These are phyloP conservation scores for Alternaria sp. DNA, from an alignment of 2,329 filamentous ascomycete genomes.

Conservation along the genomic window DNA sequence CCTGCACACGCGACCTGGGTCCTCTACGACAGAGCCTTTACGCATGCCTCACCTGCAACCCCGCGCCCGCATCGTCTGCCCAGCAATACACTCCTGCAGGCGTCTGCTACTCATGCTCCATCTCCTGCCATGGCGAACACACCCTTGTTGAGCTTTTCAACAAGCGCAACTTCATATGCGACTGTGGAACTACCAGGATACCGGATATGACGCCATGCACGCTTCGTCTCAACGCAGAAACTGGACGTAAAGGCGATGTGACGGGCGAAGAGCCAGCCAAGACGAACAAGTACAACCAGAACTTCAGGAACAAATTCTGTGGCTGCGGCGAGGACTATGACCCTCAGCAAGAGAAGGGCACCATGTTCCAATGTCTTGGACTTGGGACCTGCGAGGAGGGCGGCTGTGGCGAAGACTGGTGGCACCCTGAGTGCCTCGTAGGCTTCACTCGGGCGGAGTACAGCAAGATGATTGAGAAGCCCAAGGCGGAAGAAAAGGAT, in stretches of 20 bases:
- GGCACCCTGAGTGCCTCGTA: constrained; percentile 90
- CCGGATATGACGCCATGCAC: constrained; percentile 73
- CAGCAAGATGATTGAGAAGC: constrained; percentile 53
- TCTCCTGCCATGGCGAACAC: constrained; percentile 96
- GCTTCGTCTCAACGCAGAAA: constrained; percentile 73
- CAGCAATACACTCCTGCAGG: constrained; percentile 76
- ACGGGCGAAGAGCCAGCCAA: constrained; percentile 74
- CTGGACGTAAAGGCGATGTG: constrained; percentile 77
- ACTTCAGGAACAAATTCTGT: constrained; percentile 92
- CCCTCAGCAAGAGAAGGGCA: constrained; percentile 86
- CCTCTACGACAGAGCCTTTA: constrained; percentile 87
- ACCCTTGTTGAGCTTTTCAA: constrained; percentile 93
- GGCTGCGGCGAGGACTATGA: constrained; percentile 89
- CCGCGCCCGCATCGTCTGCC: constrained; percentile 68
- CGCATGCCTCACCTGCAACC: constrained; percentile 92
- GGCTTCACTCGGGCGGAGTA: constrained; percentile 78
- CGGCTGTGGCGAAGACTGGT: constrained; percentile 97
- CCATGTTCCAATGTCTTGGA: constrained; percentile 97
- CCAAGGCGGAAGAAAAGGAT: constrained; percentile 17
- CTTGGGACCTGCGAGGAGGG: constrained; percentile 79
- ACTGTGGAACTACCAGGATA: constrained; percentile 88
- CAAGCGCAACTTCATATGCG: constrained; percentile 94
- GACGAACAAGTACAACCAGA: constrained; percentile 91
- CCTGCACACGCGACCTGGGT: constrained; percentile 89
- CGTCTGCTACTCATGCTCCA: constrained; percentile 95